phyloP scores from a whole-genome alignment of 1,284 basidiomycete species.

The Laetiporus sulphureus region DNA sequence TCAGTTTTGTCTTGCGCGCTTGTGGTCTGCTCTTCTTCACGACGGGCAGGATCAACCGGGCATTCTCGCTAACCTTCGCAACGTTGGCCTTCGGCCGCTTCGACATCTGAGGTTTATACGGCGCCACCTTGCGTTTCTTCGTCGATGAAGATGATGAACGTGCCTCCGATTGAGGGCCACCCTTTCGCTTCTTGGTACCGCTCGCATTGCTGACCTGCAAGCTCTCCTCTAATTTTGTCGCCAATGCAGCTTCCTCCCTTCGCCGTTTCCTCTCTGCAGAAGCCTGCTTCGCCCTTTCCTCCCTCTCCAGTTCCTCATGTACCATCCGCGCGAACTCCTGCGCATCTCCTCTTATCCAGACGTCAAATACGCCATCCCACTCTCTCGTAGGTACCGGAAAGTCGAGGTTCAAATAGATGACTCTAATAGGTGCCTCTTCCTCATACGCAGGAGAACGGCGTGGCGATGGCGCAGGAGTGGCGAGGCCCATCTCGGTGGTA shows the following conservation, averaged over 20 bases:
- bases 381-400: slow-evolving; percentile 82
- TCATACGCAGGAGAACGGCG: slow-evolving; percentile 33
- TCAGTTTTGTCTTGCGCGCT: slow-evolving; percentile 10
- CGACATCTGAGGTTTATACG: slow-evolving; percentile 13
- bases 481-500: slow-evolving; percentile 20
- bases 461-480: slow-evolving; percentile 37
- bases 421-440: slow-evolving; percentile 52
- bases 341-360: slow-evolving; percentile 87
- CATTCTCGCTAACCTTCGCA: background rate
- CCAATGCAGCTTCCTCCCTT: slow-evolving; percentile 33
- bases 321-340: slow-evolving; percentile 68
- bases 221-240: slow-evolving; percentile 5
- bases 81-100: background rate
- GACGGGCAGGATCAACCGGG: slow-evolving; percentile 10
- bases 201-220: slow-evolving; percentile 4
- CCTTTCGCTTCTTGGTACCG: slow-evolving; percentile 20
- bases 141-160: slow-evolving; percentile 1
- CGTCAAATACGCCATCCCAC: slow-evolving; percentile 90
- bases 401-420: slow-evolving; percentile 85
- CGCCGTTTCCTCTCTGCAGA: slow-evolving; percentile 44
- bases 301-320: slow-evolving; percentile 48
- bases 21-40: background rate
- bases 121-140: slow-evolving; percentile 17
- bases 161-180: slow-evolving; percentile 5
- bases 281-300: slow-evolving; percentile 42